These are phyloP conservation scores for Laguncularia racemosa DNA, from an alignment of 345 rosid species.

Conservation along the genomic window DNA sequence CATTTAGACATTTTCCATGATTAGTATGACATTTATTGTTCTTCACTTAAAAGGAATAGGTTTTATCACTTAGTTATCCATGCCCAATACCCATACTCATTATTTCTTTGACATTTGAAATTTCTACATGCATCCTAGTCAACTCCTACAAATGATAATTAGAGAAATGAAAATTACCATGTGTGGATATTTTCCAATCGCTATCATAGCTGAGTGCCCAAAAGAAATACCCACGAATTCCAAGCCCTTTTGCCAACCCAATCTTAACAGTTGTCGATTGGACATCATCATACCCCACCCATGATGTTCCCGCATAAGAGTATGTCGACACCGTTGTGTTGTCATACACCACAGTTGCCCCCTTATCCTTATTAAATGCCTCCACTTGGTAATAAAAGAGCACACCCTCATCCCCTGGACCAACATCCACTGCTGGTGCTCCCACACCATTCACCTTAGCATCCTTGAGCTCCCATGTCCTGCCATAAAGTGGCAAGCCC, in stretches of 20 bases:
- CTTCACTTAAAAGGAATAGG: no score
- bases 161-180: slow-evolving; percentile 9
- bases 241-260: slow-evolving; percentile 1
- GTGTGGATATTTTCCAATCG: slow-evolving; percentile 11
- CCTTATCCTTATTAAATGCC: slow-evolving; percentile 8
- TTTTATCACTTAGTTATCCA: no score
- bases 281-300: slow-evolving; percentile 25
- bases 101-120: no score
- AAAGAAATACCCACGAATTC: slow-evolving; percentile 22
- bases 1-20: no score
- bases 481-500: slow-evolving; percentile 27
- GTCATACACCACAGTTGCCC: slow-evolving; percentile 14
- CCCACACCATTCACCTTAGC: slow-evolving; percentile 12
- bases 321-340: slow-evolving; percentile 19
- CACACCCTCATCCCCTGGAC: slow-evolving; percentile 11
- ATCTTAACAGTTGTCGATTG: slow-evolving; percentile 10
- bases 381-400: slow-evolving; percentile 7
- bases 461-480: slow-evolving; percentile 23
- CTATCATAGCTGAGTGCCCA: slow-evolving; percentile 22
- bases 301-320: slow-evolving; percentile 8
- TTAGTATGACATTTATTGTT: no score
- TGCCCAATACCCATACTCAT: no score
- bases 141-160: no score
- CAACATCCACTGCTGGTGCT: slow-evolving; percentile 19
- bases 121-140: no score